Evolutionary conservation across 2,329 filamentous ascomycete genomes (phyloP), one percentile per base, ranked within the genome.

Genomic region (Colletotrichum brevisporum): DNA sequence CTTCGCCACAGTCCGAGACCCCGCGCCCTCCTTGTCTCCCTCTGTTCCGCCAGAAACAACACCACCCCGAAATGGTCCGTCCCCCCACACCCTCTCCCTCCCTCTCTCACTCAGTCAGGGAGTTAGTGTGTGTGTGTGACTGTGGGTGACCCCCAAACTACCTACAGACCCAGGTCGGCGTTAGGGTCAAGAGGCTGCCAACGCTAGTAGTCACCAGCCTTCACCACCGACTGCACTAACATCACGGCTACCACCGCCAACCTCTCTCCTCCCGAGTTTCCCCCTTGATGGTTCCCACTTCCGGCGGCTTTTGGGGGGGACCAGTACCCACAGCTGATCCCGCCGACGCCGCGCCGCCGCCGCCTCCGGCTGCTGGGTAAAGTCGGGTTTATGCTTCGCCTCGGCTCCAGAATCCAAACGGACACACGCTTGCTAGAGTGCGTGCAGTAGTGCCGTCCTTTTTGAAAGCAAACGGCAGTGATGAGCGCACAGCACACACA

Each of bases 371-470:
- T 41, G 13, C 31, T 56, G 61, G 48, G 66, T 45, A 55, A 48
- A 60, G 24, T 66, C 62, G 55, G 50, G 39, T 52, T 59, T 18
- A 16, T n/a, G 50, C 41, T 57, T 69, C 61, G 55, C 43, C 62
- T 69, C 43, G 51, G 48, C 48, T n/a, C 48, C 31, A 24, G 54
- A 48, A 41, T 13, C 27, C 15, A 26, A 47, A 16, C 15, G 18
- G 26, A 65, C 21, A 50, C 39, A 27, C 54, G 55, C 50, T 60
- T 56, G 43, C 55, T 60, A 69, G 61, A 69, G 66, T 66, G 54
- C 66, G 65, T 66, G 66, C 66, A 69, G 66, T 69, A 65, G 62
- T 47, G 41, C 24, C 54, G 18, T 47, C 18, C 51, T 47, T 26
- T 60, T 43, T 16, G 50, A 39, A 50, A 45, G 60, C 58, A 68